Evolutionary conservation across 2,329 filamentous ascomycete species (phyloP).

Genomic region (Alternaria brassicae): DNA sequence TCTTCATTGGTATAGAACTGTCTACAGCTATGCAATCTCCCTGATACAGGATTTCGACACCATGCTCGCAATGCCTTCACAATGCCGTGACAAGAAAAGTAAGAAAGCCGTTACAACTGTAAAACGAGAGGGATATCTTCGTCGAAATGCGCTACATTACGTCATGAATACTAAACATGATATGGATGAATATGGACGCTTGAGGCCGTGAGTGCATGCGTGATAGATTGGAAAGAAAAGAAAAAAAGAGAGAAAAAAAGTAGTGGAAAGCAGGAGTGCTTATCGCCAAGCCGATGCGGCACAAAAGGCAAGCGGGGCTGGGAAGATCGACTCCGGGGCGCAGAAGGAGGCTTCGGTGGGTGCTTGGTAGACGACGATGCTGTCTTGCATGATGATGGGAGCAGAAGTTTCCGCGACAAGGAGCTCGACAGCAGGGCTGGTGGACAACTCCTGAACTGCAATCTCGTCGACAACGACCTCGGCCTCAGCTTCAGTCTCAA

Average conservation of each 20-base stretch:
- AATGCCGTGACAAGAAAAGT: not conserved
- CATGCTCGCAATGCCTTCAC: not conserved
- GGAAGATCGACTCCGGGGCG: slow-evolving; percentile 1
- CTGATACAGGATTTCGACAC: not conserved
- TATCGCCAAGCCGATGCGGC: not conserved
- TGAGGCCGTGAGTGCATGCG: not conserved
- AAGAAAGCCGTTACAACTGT: not conserved
- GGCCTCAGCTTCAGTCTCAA: not conserved
- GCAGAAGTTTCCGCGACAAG: not conserved
- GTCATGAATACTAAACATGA: slow-evolving; percentile 5
- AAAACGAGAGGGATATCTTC: slow-evolving; percentile 2
- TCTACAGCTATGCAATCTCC: not conserved
- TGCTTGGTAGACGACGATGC: not conserved
- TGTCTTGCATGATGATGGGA: not conserved
- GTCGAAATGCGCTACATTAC: slow-evolving; percentile 4
- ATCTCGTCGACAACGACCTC: not conserved
- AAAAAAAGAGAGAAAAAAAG: not conserved
- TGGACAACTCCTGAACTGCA: not conserved
- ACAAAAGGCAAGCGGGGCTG: not conserved
- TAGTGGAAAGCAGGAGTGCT: too few relatives aligned
- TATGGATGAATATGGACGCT: not conserved
- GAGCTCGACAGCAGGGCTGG: not conserved
- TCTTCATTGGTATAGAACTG: not conserved
- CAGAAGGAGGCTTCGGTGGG: not conserved
- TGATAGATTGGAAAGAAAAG: not conserved